Evolutionary conservation across 73 alveolate species (phyloP).

Genomic region (Blepharisma stoltei): DNA sequence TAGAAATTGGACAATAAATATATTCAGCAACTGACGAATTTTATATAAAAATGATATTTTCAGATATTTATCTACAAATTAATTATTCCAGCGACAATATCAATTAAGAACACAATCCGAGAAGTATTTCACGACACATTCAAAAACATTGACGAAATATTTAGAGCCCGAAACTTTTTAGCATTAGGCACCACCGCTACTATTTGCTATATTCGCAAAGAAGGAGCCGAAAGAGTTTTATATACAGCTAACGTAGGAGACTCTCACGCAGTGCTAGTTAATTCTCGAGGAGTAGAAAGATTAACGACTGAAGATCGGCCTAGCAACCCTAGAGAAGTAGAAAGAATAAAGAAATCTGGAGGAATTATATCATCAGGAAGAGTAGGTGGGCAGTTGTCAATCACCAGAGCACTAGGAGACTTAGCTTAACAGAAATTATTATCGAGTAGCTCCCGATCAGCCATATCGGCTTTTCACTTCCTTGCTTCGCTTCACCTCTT

Average conservation of each 20-base stretch:
- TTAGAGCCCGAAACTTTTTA: slow-evolving; percentile 27
- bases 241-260: slow-evolving; percentile 64
- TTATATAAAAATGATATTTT: no score
- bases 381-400: slow-evolving; percentile 44
- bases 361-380: slow-evolving; percentile 37
- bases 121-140: slow-evolving; percentile 34
- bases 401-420: slow-evolving; percentile 59
- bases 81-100: no score
- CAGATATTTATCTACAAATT: no score
- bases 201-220: slow-evolving; percentile 37
- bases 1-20: no score
- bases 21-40: no score
- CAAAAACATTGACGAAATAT: slow-evolving; percentile 37
- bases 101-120: neutral
- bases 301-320: slow-evolving; percentile 48
- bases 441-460: no score
- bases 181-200: slow-evolving; percentile 56
- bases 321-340: slow-evolving; percentile 39
- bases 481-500: no score
- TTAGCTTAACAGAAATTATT: no score
- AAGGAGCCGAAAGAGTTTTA: slow-evolving; percentile 26
- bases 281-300: slow-evolving; percentile 10
- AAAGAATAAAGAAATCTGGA: slow-evolving; percentile 43
- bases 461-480: no score
- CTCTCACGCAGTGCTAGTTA: slow-evolving; percentile 45